phyloP scores from a whole-genome alignment of 495 filamentous ascomycete species.

The Cryomyces minteri region DNA sequence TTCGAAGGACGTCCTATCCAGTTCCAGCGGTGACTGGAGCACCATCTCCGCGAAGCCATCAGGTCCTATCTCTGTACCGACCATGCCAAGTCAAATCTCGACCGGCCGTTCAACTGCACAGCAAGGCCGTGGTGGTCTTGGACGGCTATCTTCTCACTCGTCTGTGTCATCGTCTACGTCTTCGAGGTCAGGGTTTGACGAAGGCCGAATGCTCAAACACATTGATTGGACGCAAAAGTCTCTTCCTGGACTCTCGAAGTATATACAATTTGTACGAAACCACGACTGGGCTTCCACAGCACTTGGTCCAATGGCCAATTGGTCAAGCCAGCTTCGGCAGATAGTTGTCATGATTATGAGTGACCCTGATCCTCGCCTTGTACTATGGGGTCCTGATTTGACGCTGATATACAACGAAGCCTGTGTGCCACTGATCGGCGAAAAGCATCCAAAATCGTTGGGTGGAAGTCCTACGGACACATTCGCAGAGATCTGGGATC shows the following conservation, averaged over 20 bases:
- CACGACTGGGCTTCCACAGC: constrained; percentile 7
- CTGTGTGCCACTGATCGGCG: constrained; percentile 2
- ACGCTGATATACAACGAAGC: constrained; percentile 10
- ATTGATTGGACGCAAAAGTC: neutral
- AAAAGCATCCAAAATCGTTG: constrained; percentile 3
- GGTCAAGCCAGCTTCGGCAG: constrained; percentile 4
- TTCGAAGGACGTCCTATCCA: neutral
- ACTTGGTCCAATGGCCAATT: constrained; percentile 5
- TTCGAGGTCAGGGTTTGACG: neutral
- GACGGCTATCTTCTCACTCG: neutral
- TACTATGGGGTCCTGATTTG: constrained; percentile 7
- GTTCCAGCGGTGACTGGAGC: too few species aligned
- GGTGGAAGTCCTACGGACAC: neutral
- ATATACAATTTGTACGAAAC: neutral
- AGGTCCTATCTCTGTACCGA: too few species aligned
- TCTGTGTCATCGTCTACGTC: neutral
- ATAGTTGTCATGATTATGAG: constrained; percentile 4
- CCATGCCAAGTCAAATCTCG: neutral
- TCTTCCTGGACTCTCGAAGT: neutral
- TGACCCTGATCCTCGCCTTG: constrained; percentile 2
- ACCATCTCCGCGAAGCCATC: too few species aligned
- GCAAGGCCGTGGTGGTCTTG: neutral
- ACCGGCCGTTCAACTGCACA: neutral
- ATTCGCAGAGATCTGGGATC: neutral
- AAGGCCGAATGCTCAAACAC: neutral